Evolutionary conservation across 208 protist species (phyloP), one percentile per base, ranked within the genome.

Genomic region (Porcisia hertigi): DNA sequence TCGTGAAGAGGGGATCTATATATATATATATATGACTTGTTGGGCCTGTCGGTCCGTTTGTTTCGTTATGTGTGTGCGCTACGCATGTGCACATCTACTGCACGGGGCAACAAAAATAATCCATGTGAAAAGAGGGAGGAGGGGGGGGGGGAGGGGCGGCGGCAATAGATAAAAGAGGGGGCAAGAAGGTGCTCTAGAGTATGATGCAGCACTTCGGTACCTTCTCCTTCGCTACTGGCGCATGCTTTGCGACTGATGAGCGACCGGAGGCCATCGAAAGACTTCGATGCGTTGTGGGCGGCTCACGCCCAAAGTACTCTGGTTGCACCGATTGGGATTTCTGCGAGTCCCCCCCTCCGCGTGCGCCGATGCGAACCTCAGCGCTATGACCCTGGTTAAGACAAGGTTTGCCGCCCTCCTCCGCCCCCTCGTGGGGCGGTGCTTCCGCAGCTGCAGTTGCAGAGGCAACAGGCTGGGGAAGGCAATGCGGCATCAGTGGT

Each of bases 201-300:
- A 81, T 81, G 64, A 43, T 53, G 45, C 76, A 81, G 63, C 76
- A 81, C 64, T 76, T 75, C 45, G 34, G 23, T n/a, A 49, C 58
- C 1, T 36, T 60, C 7, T 60, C 57, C n/a, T 81, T 75, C 4
- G 53, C 5, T 5, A 23, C 34, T 34, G 64, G 16, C 4, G 65
- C 52, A 23, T 43, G 34, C 39, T 11, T 47, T 8, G 9, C 7
- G 2, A 60, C n/a, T 41, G 70, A 34, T 36, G 36, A 41, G 14
- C 53, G 63, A 7, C n/a, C 52, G n/a, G 3, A 23, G 57, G 30
- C 41, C 14, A 60, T 25, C 39, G n/a, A 59, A 5, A 7, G 7
- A 34, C n/a, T 12, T 39, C 30, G 20, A 39, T 30, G 43, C 18
- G 43, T 41, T 7, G 43, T 9, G 43, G n/a, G 16, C 4, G 30